Base-by-base conservation (phyloP, 2,329 filamentous ascomycete species). In the Fusarium paranaense region DNA sequence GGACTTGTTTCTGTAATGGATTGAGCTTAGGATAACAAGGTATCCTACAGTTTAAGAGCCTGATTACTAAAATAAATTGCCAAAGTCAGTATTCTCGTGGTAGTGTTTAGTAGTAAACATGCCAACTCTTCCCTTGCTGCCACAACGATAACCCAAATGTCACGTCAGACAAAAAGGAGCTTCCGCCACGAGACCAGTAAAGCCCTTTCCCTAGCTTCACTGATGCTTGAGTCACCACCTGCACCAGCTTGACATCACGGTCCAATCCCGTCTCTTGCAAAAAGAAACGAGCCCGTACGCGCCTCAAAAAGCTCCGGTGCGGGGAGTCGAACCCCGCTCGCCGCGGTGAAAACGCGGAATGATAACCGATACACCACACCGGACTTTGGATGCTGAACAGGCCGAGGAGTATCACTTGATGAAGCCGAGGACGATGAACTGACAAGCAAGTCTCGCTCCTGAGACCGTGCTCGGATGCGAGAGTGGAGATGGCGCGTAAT, bases 291-390 rank as follows among this genome's bases (percentile, higher is more conserved):
- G 18, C 18, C 2, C 4, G 47, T n/a, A n/a, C 45, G 5, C 27
- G 3, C 18, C 16, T 32, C 47, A 30, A 32, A 52, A 52, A 27
- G 18, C 56, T 59, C 56, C 56, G 56, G 56, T 59, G 56, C 56
- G 56, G 56, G 56, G 56, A 59, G 56, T 59, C 56, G 56, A 59
- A 59, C 56, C 56, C 56, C 56, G 56, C 56, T 38, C 56, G 56
- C 56, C 56, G 56, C 56, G 56, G 56, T 59, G 56, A 59, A 59
- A 59, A 59, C 56, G 56, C 56, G 56, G 56, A 59, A 59, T 59
- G 56, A 38, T 59, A 59, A 40, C 56, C 56, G 56, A 59, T 59
- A 59, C 56, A 59, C 56, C 56, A 59, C 56, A 59, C 56, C 56
- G 56, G 50, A 54, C 30, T 20, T 14, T 54, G 27, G 50, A 54